phyloP scores from a whole-genome alignment of 768 basidiomycete genomes.

The Boletus pseudopeckii region DNA sequence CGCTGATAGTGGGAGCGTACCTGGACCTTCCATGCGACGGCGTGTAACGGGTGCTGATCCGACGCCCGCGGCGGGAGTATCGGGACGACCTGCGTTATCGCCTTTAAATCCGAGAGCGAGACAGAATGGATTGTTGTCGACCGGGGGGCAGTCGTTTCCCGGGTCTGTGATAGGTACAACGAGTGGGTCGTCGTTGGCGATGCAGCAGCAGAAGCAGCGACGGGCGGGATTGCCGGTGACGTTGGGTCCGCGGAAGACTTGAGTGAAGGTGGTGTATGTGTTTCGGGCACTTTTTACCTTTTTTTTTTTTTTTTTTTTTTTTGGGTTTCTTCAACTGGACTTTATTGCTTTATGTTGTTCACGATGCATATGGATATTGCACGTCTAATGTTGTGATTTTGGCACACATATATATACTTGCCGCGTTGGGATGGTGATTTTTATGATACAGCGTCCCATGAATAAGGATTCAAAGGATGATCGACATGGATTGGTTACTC shows the following conservation, averaged over 20 bases:
- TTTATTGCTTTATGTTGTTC: too few relatives aligned
- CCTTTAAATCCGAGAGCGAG: conserved; percentile 73
- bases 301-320: too few relatives aligned
- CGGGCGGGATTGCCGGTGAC: conserved; percentile 37
- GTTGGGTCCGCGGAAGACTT: conserved; percentile 34
- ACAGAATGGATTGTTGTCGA: conserved; percentile 41
- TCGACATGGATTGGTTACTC: not conserved
- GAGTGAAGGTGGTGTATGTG: not conserved
- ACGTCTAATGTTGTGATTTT: not conserved
- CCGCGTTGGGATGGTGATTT: too few relatives aligned
- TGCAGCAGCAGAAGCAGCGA: conserved; percentile 39
- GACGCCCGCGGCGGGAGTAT: conserved; percentile 22
- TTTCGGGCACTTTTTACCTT: not conserved
- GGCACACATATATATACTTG: not conserved
- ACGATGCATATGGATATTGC: not conserved
- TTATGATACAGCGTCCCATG: not conserved
- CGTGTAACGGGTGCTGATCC: conserved; percentile 56
- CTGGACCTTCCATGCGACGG: conserved; percentile 52
- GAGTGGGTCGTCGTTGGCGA: conserved; percentile 17
- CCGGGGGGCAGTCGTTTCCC: conserved; percentile 32
- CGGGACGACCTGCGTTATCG: conserved; percentile 49
- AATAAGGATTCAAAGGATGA: not conserved
- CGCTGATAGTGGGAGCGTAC: not conserved
- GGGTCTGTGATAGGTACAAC: conserved; percentile 10
- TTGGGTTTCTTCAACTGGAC: too few relatives aligned